These are phyloP conservation scores for Elsinoe perseae DNA, from an alignment of 2,329 filamentous ascomycete species.

Conservation along the genomic window DNA sequence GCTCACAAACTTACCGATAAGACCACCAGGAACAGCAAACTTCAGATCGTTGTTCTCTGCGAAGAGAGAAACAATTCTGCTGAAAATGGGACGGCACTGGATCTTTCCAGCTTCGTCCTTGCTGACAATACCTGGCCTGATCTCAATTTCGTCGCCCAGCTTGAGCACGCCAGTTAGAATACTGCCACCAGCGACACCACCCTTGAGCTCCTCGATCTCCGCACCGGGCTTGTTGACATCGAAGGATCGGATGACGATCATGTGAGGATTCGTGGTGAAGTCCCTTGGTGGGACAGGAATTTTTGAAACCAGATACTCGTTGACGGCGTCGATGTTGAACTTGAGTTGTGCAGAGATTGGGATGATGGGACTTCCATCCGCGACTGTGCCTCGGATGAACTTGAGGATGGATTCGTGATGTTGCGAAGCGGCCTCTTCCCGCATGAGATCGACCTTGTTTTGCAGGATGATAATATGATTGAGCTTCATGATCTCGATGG, in stretches of 20 bases:
- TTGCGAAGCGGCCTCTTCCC: constrained; percentile 84
- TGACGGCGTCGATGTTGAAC: constrained; percentile 98
- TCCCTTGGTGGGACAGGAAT: constrained; percentile 88
- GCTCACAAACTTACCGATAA: constrained; percentile 54
- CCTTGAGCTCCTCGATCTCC: constrained; percentile 96
- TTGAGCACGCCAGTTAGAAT: constrained; percentile 96
- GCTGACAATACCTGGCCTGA: constrained; percentile 94
- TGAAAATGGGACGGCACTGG: constrained; percentile 95
- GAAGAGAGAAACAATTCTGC: constrained; percentile 87
- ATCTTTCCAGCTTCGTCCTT: constrained; percentile 90
- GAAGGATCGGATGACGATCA: constrained; percentile 99
- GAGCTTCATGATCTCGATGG: constrained; percentile 99
- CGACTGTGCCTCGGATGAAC: constrained; percentile 95
- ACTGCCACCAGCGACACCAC: constrained; percentile 93
- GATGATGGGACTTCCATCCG: constrained; percentile 89
- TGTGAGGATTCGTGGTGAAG: constrained; percentile 86
- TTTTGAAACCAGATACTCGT: constrained; percentile 89
- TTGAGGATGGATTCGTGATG: constrained; percentile 97
- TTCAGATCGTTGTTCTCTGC: constrained; percentile 98
- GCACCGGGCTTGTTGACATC: constrained; percentile 99
- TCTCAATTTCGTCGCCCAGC: constrained; percentile 96
- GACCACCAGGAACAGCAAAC: constrained; percentile 92
- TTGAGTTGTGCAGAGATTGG: constrained; percentile 97
- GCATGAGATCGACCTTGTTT: constrained; percentile 99
- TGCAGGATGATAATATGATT: constrained; percentile 99